A percentile compares a stretch with the other conserved stretches of the same genome.
These are phyloP conservation scores for Xylaria curta DNA, from an alignment of 495 filamentous ascomycete genomes.

Conservation along the genomic window DNA sequence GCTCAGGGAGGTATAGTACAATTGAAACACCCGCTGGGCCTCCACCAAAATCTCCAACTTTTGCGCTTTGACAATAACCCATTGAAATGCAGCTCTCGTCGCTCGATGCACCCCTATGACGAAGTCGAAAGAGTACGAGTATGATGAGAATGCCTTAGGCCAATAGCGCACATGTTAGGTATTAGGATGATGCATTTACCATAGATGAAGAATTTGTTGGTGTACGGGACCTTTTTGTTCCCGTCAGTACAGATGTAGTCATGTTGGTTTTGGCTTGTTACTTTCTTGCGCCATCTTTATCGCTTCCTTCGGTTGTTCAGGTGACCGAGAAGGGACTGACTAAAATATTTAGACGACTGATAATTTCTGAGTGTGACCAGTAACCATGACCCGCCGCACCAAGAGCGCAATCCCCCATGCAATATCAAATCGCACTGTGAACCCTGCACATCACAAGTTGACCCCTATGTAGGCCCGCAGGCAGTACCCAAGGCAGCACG, in stretches of 20 bases:
- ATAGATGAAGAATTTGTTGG: background rate
- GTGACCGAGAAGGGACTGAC: slow-evolving; percentile 15
- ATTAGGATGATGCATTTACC: background rate
- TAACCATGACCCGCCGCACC: slow-evolving; percentile 7
- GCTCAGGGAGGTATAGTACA: background rate
- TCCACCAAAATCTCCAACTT: background rate
- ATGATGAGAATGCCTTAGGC: background rate
- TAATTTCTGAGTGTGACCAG: slow-evolving; percentile 21
- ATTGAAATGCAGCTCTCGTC: slow-evolving; percentile 1
- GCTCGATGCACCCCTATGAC: slow-evolving; percentile 24
- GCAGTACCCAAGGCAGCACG: background rate
- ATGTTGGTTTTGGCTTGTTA: background rate
- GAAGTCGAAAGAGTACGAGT: slow-evolving; percentile 6
- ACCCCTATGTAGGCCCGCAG: slow-evolving; percentile 12
- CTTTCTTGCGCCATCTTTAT: slow-evolving; percentile 22
- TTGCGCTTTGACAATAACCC: background rate
- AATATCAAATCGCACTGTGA: slow-evolving; percentile 4
- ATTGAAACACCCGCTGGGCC: background rate
- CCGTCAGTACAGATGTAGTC: background rate
- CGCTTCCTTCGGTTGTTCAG: slow-evolving; percentile 26
- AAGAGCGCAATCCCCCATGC: background rate
- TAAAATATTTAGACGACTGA: slow-evolving; percentile 24
- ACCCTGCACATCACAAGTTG: slow-evolving; percentile 11
- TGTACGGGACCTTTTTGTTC: background rate
- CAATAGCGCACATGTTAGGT: background rate